Percentiles rank a stretch among this genome's conserved stretches.
Conservation (phyloP, 1,139 yeast genomes). For the Protomyces inouyei region DNA sequence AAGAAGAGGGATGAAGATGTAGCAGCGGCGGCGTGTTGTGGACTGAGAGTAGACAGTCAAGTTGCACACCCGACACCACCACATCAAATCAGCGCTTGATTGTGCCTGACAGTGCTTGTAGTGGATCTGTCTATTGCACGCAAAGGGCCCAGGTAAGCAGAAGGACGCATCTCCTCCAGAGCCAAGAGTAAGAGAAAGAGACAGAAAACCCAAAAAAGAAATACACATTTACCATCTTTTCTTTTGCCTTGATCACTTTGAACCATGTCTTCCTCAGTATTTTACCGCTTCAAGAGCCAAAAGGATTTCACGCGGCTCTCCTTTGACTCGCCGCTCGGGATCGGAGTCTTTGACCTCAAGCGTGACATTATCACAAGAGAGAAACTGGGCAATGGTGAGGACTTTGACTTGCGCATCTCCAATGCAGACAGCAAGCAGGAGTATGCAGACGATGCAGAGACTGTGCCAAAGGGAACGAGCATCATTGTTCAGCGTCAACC, state of each 20-base stretch:
- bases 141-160: neutral
- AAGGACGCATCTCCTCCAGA: neutral
- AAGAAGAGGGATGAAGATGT: too few species aligned
- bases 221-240: neutral
- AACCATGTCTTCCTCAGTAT: slow-evolving; percentile 80
- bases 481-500: slow-evolving; percentile 81
- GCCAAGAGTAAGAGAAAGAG: neutral
- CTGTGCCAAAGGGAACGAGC: slow-evolving; percentile 79
- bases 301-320: slow-evolving; percentile 71
- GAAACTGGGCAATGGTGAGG: slow-evolving; percentile 76
- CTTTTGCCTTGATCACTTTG: neutral
- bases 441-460: slow-evolving; percentile 74
- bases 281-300: slow-evolving; percentile 82
- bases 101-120: too few species aligned
- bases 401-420: slow-evolving; percentile 69
- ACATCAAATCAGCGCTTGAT: too few species aligned
- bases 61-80: too few species aligned
- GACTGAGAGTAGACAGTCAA: too few species aligned
- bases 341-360: slow-evolving; percentile 88
- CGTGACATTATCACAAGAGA: slow-evolving; percentile 81
- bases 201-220: neutral
- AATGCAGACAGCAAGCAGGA: slow-evolving; percentile 80
- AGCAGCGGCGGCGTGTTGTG: too few species aligned
- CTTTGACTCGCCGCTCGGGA: slow-evolving; percentile 73
- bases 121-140: too few species aligned